A percentile compares a stretch with the other conserved stretches of the same genome.
Evolutionary conservation across 2,329 filamentous ascomycete species (phyloP).

Genomic region (Colletotrichum sp.): DNA sequence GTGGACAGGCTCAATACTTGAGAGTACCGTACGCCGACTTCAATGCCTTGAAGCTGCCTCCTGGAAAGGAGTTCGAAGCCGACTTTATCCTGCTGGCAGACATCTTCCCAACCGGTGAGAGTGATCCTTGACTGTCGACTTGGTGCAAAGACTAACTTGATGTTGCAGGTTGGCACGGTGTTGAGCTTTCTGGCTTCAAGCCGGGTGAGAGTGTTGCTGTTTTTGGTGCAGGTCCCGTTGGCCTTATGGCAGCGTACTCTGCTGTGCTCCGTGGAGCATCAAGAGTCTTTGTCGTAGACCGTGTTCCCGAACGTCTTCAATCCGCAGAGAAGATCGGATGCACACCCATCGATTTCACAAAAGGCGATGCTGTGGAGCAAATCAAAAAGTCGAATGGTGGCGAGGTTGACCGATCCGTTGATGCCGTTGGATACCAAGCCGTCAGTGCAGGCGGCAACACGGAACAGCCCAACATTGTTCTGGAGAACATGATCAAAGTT

Average conservation of each 20-base stretch:
- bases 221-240: slow-evolving; percentile 69
- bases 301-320: slow-evolving; percentile 62
- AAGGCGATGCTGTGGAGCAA: slow-evolving; percentile 63
- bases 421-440: slow-evolving; percentile 72
- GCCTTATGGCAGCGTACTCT: slow-evolving; percentile 70
- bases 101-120: slow-evolving; percentile 37
- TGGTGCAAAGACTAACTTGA: background rate
- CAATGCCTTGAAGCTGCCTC: slow-evolving; percentile 66
- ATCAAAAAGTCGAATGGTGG: slow-evolving; percentile 64
- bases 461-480: slow-evolving; percentile 66
- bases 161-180: slow-evolving; percentile 56
- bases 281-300: slow-evolving; percentile 67
- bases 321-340: slow-evolving; percentile 67
- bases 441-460: slow-evolving; percentile 59
- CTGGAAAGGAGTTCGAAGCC: slow-evolving; percentile 64
- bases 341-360: slow-evolving; percentile 64
- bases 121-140: background rate
- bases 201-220: slow-evolving; percentile 68
- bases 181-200: slow-evolving; percentile 63
- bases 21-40: slow-evolving; percentile 72
- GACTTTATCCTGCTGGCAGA: slow-evolving; percentile 59
- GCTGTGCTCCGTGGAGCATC: slow-evolving; percentile 65
- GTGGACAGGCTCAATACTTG: slow-evolving; percentile 66
- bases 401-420: slow-evolving; percentile 64
- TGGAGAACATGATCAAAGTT: slow-evolving; percentile 68